Base-by-base conservation (phyloP, 2,329 filamentous ascomycete species). In the Fusarium robinianum region DNA sequence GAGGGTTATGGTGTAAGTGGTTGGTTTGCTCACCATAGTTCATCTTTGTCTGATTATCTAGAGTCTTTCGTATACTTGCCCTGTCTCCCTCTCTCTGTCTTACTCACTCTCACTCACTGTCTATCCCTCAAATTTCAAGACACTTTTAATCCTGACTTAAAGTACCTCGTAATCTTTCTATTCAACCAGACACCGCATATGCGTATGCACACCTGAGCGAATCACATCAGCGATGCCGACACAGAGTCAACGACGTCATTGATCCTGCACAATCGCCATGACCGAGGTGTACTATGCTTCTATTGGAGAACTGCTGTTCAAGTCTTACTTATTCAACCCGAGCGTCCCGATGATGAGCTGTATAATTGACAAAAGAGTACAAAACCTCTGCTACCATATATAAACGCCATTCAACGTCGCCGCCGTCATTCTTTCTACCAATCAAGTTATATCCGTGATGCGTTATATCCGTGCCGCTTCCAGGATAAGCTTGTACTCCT, bases 401-500 rank as follows among this genome's bases (percentile, higher is more conserved):
- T 3, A 36, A n/a, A 11, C 17, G 26, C 14, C 12, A 14, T 10
- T 18, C 27, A 25, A 18, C 19, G 15, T 23, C 16, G 36, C 19
- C n/a, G 7, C 24, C 30, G 31, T 11, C 33, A 26, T 4, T 12
- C 18, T 29, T 34, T 22, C 5, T 21, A 4, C n/a, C 8, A 19
- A 19, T 2, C 8, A 35, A 26, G 25, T 25, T 14, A 21, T 12
- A 8, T 12, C 10, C 42, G 39, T 10, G 5, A n/a, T n/a, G n/a
- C n/a, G 36, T 15, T 51, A 56, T 11, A 55, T 47, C 25, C 60
- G 55, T 30, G 65, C 63, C 16, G 80, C 74, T 63, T 94, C 87
- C 35, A 78, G 64, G 19, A 96, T 84, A 14, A 89, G 59, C 72
- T 97, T 97, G 65, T 96, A 96, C 71, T 84, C 76, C 69, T 96